These are phyloP conservation scores for Chaetoceros tenuissimus DNA, from an alignment of 108 stramenopile species.

Conservation along the genomic window DNA sequence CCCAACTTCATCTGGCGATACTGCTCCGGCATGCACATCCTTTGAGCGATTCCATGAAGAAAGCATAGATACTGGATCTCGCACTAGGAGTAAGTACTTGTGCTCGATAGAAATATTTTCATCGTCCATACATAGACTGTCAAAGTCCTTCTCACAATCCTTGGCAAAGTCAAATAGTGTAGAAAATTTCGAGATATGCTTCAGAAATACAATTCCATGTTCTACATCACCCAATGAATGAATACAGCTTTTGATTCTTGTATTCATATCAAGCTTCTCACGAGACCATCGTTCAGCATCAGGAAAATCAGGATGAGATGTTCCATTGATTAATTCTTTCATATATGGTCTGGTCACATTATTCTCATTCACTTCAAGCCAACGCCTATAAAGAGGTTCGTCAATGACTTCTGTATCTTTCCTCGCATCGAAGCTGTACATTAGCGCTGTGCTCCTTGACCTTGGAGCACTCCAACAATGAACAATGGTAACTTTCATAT, in stretches of 20 bases:
- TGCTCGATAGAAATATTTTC: slow-evolving; percentile 30
- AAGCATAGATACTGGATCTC: slow-evolving; percentile 55
- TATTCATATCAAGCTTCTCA: slow-evolving; percentile 26
- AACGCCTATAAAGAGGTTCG: slow-evolving; percentile 87
- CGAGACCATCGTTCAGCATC: slow-evolving; percentile 19
- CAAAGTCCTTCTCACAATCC: slow-evolving; percentile 24
- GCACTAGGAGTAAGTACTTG: slow-evolving; percentile 56
- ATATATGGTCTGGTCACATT: slow-evolving; percentile 58
- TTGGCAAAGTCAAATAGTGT: slow-evolving; percentile 55
- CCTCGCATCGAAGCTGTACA: slow-evolving; percentile 83
- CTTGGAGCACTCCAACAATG: slow-evolving; percentile 93
- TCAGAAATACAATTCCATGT: slow-evolving; percentile 68
- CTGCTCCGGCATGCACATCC: slow-evolving; percentile 47
- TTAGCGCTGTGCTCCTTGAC: slow-evolving; percentile 81
- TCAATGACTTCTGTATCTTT: slow-evolving; percentile 68
- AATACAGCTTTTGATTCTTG: slow-evolving; percentile 38
- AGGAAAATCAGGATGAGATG: slow-evolving; percentile 9
- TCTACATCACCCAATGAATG: slow-evolving; percentile 51
- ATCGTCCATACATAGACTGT: slow-evolving; percentile 3
- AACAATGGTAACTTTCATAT: slow-evolving; percentile 46
- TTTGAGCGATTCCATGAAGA: slow-evolving; percentile 54
- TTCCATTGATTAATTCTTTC: slow-evolving; percentile 44
- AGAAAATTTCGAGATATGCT: slow-evolving; percentile 90
- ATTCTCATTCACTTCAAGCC: slow-evolving; percentile 45
- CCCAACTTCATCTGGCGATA: slow-evolving; percentile 74